Base-by-base conservation (phyloP, 208 protist species). In the Strigomonas galati region DNA sequence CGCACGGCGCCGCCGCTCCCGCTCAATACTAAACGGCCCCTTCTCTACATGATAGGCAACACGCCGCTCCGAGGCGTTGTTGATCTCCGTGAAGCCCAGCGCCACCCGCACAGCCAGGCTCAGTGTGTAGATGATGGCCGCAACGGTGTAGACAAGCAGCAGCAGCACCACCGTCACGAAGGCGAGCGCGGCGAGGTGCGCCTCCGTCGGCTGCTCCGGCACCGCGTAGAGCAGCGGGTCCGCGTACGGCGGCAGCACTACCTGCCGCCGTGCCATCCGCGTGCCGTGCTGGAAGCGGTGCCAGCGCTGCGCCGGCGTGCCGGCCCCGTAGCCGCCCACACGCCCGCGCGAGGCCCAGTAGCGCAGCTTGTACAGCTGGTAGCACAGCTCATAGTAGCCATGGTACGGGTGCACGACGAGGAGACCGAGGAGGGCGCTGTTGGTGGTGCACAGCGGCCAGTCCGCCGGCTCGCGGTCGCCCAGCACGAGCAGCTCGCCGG, bases 401-500 rank as follows among this genome's bases (percentile, higher is more conserved):
- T 93, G 84, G 27, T 82, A 70, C 1, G 87, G 77, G 43, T 85
- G 69, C 30, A 89, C 68, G 15, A 84, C 48, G 43, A 85, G 54
- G 21, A 74, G 71, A 60, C 87, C 78, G 49, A 89, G 52, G 6
- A 84, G 28, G 12, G 62, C n/a, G 55, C 69, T 83, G 76, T 91
- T 84, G 19, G 74, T 76, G 53, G 74, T 67, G 37, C 80, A 74
- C 14, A 91, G 72, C 12, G 87, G 87, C 87, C 87, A 93, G 67
- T 87, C 84, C 14, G 81, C 62, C 7, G 76, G 54, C 28, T 72
- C 62, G 12, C 67, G 70, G 23, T 73, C 81, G 51, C 81, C 78
- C 32, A 93, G 63, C 60, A 75, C 69, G n/a, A 91, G 60, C 2
- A 93, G 62, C 67, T 89, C 84, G 48, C 76, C 78, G 17, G 76